Percentiles rank a stretch among this genome's conserved stretches.
These are phyloP conservation scores for Hirsutella rhossiliensis DNA, from an alignment of 2,329 filamentous ascomycete genomes.

Conservation along the genomic window DNA sequence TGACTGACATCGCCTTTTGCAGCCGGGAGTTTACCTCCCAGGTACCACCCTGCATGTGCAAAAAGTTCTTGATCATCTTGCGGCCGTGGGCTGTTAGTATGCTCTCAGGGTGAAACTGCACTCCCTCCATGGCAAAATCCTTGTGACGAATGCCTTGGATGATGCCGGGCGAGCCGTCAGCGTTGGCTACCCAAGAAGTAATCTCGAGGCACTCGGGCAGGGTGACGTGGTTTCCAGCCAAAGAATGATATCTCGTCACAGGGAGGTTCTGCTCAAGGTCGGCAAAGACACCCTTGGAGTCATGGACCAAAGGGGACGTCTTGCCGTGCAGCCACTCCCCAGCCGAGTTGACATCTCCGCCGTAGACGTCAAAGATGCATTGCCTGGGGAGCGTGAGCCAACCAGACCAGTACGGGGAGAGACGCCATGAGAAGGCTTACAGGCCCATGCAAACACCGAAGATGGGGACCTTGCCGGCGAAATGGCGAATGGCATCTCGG, in stretches of 20 bases:
- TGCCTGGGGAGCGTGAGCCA: conserved; percentile 40
- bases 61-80: conserved; percentile 84
- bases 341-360: conserved; percentile 80
- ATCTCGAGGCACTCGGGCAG: conserved; percentile 79
- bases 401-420: neutral
- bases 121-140: conserved; percentile 80
- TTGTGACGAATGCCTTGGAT: conserved; percentile 98
- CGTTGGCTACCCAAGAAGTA: conserved; percentile 74
- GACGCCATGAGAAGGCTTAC: conserved; percentile 33
- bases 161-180: conserved; percentile 67
- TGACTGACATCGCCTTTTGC: conserved; percentile 25
- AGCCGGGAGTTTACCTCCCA: conserved; percentile 70
- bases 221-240: conserved; percentile 82
- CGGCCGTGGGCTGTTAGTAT: conserved; percentile 86
- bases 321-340: conserved; percentile 97
- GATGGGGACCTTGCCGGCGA: conserved; percentile 87
- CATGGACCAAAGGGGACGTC: conserved; percentile 82
- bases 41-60: conserved; percentile 77
- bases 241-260: conserved; percentile 91
- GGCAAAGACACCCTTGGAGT: conserved; percentile 82
- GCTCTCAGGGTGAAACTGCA: conserved; percentile 96
- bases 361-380: conserved; percentile 91
- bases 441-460: conserved; percentile 99
- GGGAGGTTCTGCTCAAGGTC: conserved; percentile 69
- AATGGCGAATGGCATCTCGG: conserved; percentile 80